Evolutionary conservation across 1,139 yeast species (phyloP).

Genomic region (Casaregolazyma lundiana): DNA sequence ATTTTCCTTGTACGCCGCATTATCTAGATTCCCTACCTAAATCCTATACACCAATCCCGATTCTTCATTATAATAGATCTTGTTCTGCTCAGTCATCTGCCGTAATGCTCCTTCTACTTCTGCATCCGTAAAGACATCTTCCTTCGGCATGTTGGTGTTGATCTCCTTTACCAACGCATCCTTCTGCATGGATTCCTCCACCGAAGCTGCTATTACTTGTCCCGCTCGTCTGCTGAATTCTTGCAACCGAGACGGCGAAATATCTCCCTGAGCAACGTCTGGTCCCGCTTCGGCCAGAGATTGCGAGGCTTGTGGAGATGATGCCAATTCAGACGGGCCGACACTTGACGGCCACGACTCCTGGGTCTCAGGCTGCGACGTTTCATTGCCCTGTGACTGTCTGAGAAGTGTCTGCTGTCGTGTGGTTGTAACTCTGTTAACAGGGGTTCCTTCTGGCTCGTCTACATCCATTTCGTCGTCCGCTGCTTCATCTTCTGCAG

Average conservation of each 20-base stretch:
- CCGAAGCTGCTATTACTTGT: constrained; percentile 30
- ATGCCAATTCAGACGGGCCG: constrained; percentile 10
- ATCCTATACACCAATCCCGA: constrained; percentile 21
- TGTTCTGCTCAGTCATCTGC: constrained; percentile 34
- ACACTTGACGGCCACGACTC: constrained; percentile 25
- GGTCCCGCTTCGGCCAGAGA: constrained; percentile 18
- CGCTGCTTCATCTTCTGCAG: constrained; percentile 6
- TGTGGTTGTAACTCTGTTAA: constrained; percentile 21
- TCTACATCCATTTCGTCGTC: constrained; percentile 19
- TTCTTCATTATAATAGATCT: constrained; percentile 31
- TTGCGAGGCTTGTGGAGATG: constrained; percentile 6
- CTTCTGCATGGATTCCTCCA: constrained; percentile 27
- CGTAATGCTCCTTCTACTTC: constrained; percentile 37
- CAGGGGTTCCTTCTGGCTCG: constrained; percentile 7
- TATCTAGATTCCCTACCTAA: constrained; percentile 11
- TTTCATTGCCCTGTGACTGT: constrained; percentile 7
- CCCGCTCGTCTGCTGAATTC: constrained; percentile 33
- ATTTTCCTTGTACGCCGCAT: no score
- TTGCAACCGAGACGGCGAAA: constrained; percentile 32
- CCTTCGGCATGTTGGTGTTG: constrained; percentile 32
- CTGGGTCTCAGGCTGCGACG: constrained; percentile 22
- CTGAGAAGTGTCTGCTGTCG: constrained; percentile 21
- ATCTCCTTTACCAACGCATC: constrained; percentile 29
- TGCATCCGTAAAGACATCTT: constrained; percentile 32
- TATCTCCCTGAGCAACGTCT: constrained; percentile 21